Base-by-base conservation (phyloP, 2,329 filamentous ascomycete genomes). In the Waltergamsia citrina region DNA sequence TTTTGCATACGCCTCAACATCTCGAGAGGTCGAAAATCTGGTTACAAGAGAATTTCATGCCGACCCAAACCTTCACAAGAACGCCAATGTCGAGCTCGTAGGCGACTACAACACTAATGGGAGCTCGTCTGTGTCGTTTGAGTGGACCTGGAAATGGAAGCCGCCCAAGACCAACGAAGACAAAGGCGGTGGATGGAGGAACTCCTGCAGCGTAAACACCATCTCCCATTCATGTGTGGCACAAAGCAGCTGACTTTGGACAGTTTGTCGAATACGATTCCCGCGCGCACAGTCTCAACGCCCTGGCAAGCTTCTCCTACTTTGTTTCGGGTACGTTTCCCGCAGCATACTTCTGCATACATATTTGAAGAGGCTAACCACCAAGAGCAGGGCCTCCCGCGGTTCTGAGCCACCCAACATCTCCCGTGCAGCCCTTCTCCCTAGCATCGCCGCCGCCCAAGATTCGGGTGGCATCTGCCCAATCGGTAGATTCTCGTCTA, bases 91-190 rank as follows among this genome's bases (percentile, higher is more conserved):
- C 25, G 83, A 93, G 50, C 70, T 96, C 29, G 80, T 98, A n/a
- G 92, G 92, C 4, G 87, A 94, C 54, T 95, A 83, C 52, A 72
- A 75, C 3, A 98, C 92, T 1, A 78, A 72, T 21, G 88, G 90
- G n/a, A 85, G 69, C 48, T 67, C 81, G 6, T 90, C 85, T 2
- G 81, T 94, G 20, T 79, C 86, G 22, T 95, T 95, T 52, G 82
- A 90, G 43, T 98, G 90, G 87, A 80, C 81, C 7, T 98, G 92
- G 92, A 92, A 82, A 65, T 98, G 90, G 87, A 86, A 83, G 52
- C 85, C 92, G 7, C 92, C 92, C 24, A 94, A 86, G 65, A 51
- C 64, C 11, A 62, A 65, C 12, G 88, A 95, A 52, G 88, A 95
- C 53, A 77, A 76, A 48, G 85, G 84, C 20, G 86, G 87, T 37